phyloP scores from a whole-genome alignment of 441 rosid genomes.

The Gossypium gossypioides region DNA sequence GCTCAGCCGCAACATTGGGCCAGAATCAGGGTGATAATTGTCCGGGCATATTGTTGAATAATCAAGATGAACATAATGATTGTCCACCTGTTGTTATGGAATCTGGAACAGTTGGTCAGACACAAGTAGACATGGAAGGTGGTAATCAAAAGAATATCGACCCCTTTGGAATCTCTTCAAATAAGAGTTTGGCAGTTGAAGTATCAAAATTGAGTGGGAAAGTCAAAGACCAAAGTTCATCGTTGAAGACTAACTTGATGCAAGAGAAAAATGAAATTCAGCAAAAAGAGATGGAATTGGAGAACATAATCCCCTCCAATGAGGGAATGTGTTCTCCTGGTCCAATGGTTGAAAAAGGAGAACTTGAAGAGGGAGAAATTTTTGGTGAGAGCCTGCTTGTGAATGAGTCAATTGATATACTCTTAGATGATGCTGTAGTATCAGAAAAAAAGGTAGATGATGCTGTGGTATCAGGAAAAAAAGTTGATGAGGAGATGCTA shows the following conservation, averaged over 20 bases:
- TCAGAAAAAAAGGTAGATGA: constrained; percentile 19
- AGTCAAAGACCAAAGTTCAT: constrained; percentile 8
- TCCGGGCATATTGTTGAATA: constrained; percentile 17
- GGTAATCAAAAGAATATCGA: constrained; percentile 18
- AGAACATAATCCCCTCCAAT: constrained; percentile 21
- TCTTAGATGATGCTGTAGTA: constrained; percentile 20
- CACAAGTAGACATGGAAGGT: constrained; percentile 22
- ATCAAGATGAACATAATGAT: constrained; percentile 23
- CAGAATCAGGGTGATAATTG: constrained; percentile 21
- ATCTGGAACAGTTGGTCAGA: constrained; percentile 10
- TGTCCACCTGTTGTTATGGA: constrained; percentile 16
- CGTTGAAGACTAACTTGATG: constrained; percentile 11
- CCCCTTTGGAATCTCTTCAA: constrained; percentile 10
- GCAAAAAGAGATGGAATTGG: constrained; percentile 25
- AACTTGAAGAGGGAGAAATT: constrained; percentile 62
- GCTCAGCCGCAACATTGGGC: constrained; percentile 9
- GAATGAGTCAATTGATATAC: constrained; percentile 19
- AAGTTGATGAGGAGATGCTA: constrained; percentile 20
- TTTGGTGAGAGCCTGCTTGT: constrained; percentile 31
- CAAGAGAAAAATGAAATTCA: constrained; percentile 23
- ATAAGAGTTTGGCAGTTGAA: constrained; percentile 14
- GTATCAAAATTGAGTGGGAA: constrained; percentile 21
- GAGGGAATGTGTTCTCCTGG: constrained; percentile 13
- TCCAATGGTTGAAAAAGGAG: constrained; percentile 34
- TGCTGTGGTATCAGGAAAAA: constrained; percentile 18